Evolutionary conservation across 371 early-diverging fungal genomes (phyloP).

Genomic region (Mortierella sp.): DNA sequence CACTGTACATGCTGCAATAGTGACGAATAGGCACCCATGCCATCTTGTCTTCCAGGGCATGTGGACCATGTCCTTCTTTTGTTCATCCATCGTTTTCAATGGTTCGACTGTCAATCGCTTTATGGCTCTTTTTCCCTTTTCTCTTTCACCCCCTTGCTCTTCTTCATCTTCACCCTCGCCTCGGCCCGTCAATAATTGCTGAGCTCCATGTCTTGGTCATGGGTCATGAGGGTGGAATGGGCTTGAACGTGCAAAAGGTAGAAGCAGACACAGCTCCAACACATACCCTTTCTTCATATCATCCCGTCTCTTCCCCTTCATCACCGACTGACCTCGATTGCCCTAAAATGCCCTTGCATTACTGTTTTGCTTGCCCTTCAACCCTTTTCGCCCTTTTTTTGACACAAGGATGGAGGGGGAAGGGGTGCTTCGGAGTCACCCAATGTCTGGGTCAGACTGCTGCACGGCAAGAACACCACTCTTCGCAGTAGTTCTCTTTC

Average conservation of each 20-base stretch:
- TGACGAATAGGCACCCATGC: no score
- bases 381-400: neutral
- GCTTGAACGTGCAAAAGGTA: constrained; percentile 2
- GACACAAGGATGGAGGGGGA: neutral
- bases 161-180: neutral
- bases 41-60: neutral
- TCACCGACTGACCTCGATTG: neutral
- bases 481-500: no score
- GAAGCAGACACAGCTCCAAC: neutral
- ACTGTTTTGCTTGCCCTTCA: neutral
- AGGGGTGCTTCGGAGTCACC: neutral
- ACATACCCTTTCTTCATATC: neutral
- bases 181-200: neutral
- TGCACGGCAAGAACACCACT: neutral
- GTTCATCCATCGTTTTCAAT: neutral
- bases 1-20: neutral
- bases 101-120: neutral
- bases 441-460: neutral
- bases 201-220: neutral
- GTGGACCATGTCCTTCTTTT: neutral
- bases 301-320: neutral
- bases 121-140: neutral
- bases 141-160: neutral
- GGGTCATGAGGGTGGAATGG: neutral
- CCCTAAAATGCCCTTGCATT: constrained; percentile 2